These are phyloP conservation scores for Cyberlindnera mrakii DNA, from an alignment of 805 yeast species.

Conservation along the genomic window DNA sequence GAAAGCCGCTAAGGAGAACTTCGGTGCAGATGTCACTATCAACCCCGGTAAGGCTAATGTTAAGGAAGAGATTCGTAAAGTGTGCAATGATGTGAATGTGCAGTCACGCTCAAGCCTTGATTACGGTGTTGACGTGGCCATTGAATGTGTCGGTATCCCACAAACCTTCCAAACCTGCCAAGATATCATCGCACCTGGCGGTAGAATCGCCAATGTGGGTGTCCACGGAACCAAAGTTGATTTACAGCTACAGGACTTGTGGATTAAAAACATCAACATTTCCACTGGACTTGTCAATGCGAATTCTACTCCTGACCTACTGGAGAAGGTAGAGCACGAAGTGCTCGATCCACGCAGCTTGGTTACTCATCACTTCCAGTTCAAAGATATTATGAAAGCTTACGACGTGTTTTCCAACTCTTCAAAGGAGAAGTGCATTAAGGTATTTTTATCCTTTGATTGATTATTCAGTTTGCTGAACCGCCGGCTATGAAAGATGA, in stretches of 20 bases:
- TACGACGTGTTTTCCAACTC: conserved; percentile 52
- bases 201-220: conserved; percentile 62
- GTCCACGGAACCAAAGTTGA: conserved; percentile 40
- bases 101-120: conserved; percentile 24
- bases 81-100: conserved; percentile 22
- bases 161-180: conserved; percentile 55
- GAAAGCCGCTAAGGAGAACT: conserved; percentile 45
- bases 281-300: conserved; percentile 47
- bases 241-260: conserved; percentile 36
- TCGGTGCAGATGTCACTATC: conserved; percentile 55
- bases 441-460: conserved; percentile 23
- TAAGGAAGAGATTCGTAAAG: conserved; percentile 30
- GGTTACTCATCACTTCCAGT: conserved; percentile 53
- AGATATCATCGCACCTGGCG: conserved; percentile 49
- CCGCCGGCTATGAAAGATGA: no score
- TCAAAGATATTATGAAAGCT: conserved; percentile 51
- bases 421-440: conserved; percentile 51
- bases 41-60: conserved; percentile 44
- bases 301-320: conserved; percentile 33
- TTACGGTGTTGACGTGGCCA: conserved; percentile 54
- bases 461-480: no score
- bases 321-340: conserved; percentile 27
- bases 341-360: conserved; percentile 42
- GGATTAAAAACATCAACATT: conserved; percentile 39
- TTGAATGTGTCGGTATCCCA: conserved; percentile 62